phyloP scores from a whole-genome alignment of 1,284 basidiomycete species.

The Clitocybe nebularis region DNA sequence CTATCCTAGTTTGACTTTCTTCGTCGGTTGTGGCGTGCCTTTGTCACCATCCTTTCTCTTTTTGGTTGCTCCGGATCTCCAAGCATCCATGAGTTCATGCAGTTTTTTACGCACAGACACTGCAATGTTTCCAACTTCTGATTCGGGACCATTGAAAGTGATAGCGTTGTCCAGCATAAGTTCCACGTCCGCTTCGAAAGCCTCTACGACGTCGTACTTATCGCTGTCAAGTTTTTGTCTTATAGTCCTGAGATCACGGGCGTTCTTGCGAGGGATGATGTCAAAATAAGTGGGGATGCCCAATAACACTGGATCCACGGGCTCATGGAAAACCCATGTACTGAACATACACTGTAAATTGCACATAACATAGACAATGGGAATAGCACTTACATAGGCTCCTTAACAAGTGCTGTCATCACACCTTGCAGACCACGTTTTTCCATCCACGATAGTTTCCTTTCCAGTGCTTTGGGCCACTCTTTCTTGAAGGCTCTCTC shows the following conservation, averaged over 20 bases:
- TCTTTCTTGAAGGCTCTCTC: constrained; percentile 82
- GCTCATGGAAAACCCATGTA: constrained; percentile 77
- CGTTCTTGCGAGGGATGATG: constrained; percentile 79
- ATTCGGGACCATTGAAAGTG: constrained; percentile 79
- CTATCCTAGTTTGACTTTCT: constrained; percentile 59
- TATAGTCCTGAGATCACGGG: constrained; percentile 85
- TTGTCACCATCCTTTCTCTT: constrained; percentile 70
- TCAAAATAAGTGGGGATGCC: constrained; percentile 83
- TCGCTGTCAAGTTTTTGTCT: constrained; percentile 78
- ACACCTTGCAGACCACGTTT: constrained; percentile 77
- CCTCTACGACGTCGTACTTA: constrained; percentile 75
- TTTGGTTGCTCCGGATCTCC: constrained; percentile 44
- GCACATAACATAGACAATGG: constrained; percentile 1
- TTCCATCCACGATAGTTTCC: constrained; percentile 75
- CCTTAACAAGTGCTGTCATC: constrained; percentile 69
- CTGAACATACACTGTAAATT: constrained; percentile 29
- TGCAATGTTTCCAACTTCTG: constrained; percentile 70
- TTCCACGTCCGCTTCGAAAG: constrained; percentile 78
- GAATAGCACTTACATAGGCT: constrained; percentile 55
- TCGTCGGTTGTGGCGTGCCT: constrained; percentile 57
- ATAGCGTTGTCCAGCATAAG: constrained; percentile 86
- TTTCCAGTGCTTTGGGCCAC: constrained; percentile 79
- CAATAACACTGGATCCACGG: constrained; percentile 77
- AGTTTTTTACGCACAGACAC: constrained; percentile 44
- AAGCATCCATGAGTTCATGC: constrained; percentile 46